Conservation (phyloP, 768 basidiomycete genomes). For the Leccinum imitatum region DNA sequence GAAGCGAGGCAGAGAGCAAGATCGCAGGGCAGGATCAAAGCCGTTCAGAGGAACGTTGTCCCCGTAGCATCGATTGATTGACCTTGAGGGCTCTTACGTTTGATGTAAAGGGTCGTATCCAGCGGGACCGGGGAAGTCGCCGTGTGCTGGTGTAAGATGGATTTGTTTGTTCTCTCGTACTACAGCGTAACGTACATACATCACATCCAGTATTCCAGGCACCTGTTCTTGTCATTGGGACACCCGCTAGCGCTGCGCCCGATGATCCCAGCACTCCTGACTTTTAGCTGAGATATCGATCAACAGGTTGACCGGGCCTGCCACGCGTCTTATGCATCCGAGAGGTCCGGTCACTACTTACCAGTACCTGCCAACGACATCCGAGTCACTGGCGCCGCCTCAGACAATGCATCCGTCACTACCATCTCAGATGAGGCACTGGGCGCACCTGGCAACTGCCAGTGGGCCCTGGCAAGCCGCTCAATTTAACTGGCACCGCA, state of each 20-base stretch:
- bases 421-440: neutral
- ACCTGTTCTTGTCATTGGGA: neutral
- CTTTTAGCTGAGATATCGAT: no score
- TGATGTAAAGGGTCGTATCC: neutral
- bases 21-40: slow-evolving; percentile 20
- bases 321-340: no score
- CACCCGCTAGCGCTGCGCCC: no score
- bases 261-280: no score
- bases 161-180: neutral
- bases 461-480: neutral
- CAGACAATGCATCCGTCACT: no score
- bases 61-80: slow-evolving; percentile 9
- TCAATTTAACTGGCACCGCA: neutral
- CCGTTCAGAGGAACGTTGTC: slow-evolving; percentile 1
- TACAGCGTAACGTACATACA: neutral
- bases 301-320: no score
- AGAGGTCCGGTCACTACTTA: no score
- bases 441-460: neutral
- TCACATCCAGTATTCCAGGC: neutral
- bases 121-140: neutral
- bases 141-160: neutral
- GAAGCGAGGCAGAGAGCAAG: slow-evolving; percentile 20
- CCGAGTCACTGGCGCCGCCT: no score
- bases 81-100: neutral
- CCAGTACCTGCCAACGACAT: neutral